Conservation (phyloP, 2,329 filamentous ascomycete species). For the Knufia fluminis region DNA sequence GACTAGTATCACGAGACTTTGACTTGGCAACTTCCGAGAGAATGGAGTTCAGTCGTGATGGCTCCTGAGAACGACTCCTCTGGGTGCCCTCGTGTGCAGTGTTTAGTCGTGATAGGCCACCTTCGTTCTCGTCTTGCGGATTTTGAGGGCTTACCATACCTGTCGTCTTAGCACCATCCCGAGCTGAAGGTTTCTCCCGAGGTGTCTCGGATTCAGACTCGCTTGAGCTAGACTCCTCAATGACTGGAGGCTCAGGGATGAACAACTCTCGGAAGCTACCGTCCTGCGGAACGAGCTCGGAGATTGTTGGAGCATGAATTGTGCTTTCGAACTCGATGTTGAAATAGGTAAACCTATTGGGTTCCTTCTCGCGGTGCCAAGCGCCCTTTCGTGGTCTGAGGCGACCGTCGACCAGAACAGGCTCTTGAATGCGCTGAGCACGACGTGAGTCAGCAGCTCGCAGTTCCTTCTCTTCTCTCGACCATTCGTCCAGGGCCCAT, state of each 20-base stretch:
- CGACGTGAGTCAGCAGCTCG: slow-evolving; percentile 65
- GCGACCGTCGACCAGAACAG: slow-evolving; percentile 81
- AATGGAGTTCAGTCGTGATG: slow-evolving; percentile 9
- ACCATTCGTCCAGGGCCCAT: slow-evolving; percentile 78
- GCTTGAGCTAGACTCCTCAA: slow-evolving; percentile 62
- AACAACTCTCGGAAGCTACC: slow-evolving; percentile 81
- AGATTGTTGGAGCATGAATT: slow-evolving; percentile 91
- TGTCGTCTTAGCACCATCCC: slow-evolving; percentile 2
- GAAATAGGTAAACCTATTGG: slow-evolving; percentile 94
- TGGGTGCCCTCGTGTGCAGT: not conserved
- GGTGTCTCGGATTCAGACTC: slow-evolving; percentile 45
- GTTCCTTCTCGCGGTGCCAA: slow-evolving; percentile 84
- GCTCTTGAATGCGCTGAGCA: slow-evolving; percentile 87
- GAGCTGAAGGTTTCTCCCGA: not conserved
- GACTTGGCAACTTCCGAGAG: not conserved
- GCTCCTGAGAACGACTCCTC: slow-evolving; percentile 3
- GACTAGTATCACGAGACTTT: slow-evolving; percentile 4
- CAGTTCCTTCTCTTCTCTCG: slow-evolving; percentile 77
- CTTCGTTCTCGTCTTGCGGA: not conserved
- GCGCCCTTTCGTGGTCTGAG: slow-evolving; percentile 65
- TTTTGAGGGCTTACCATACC: slow-evolving; percentile 17
- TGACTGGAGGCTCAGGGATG: slow-evolving; percentile 69
- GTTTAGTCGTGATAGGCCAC: not conserved
- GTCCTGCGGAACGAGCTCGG: slow-evolving; percentile 79
- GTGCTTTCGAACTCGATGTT: slow-evolving; percentile 95